Evolutionary conservation across 352 stramenopile species (phyloP).

Genomic region (Pythium periplocum): DNA sequence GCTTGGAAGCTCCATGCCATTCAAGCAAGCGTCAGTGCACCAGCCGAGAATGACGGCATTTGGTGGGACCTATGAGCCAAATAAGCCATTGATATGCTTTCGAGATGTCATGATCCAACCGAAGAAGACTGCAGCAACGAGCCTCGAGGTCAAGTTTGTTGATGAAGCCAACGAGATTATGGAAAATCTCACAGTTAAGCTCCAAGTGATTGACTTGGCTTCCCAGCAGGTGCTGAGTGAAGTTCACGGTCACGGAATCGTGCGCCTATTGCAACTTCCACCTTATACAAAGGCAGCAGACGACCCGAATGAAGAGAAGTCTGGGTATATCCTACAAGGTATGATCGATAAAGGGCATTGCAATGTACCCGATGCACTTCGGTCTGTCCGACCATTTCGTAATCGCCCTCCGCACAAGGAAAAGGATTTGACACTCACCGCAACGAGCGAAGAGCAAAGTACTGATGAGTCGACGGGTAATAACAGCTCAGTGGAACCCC

Average conservation of each 20-base stretch:
- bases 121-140: slow-evolving; percentile 36
- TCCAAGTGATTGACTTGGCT: slow-evolving; percentile 49
- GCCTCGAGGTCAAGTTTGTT: slow-evolving; percentile 44
- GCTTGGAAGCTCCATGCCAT: slow-evolving; percentile 42
- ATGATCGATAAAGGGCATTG: slow-evolving; percentile 50
- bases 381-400: slow-evolving; percentile 53
- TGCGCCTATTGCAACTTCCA: slow-evolving; percentile 54
- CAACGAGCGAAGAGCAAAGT: not conserved
- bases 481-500: too few relatives aligned
- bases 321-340: slow-evolving; percentile 58
- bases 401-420: slow-evolving; percentile 6
- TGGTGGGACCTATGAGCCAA: slow-evolving; percentile 47
- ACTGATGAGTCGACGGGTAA: too few relatives aligned
- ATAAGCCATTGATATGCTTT: slow-evolving; percentile 60
- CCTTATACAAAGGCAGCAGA: slow-evolving; percentile 6
- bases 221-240: slow-evolving; percentile 24
- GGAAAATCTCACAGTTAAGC: slow-evolving; percentile 33
- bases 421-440: slow-evolving; percentile 3
- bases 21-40: slow-evolving; percentile 29
- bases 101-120: slow-evolving; percentile 51
- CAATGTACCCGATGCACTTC: slow-evolving; percentile 34
- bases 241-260: slow-evolving; percentile 21
- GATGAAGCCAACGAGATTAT: slow-evolving; percentile 8
- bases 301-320: slow-evolving; percentile 18
- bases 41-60: slow-evolving; percentile 41